Conservation (phyloP, 768 basidiomycete species). For the Hydnum rufescens region DNA sequence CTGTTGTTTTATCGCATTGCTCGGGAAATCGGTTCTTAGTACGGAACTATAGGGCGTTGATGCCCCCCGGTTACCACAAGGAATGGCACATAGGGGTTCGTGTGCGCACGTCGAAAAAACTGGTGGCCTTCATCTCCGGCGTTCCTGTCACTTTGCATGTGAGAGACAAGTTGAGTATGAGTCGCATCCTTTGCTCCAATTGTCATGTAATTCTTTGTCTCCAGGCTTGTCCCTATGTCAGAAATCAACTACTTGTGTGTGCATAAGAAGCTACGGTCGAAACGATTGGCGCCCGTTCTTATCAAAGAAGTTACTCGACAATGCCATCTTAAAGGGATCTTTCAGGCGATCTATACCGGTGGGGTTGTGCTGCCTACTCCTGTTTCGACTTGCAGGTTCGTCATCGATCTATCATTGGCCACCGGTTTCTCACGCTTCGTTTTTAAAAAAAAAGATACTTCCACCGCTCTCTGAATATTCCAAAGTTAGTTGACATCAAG, state of each 20-base stretch:
- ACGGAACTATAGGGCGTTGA: conserved; percentile 60
- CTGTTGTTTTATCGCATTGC: background rate
- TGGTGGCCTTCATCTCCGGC: conserved; percentile 93
- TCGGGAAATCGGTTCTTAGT: background rate
- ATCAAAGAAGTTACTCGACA: conserved; percentile 96
- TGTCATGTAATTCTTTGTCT: conserved; percentile 23
- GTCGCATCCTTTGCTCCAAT: conserved; percentile 6
- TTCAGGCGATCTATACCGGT: conserved; percentile 95
- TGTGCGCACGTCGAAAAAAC: conserved; percentile 72
- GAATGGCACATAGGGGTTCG: conserved; percentile 97
- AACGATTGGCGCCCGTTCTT: conserved; percentile 83
- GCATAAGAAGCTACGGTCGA: conserved; percentile 92
- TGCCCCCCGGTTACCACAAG: conserved; percentile 77
- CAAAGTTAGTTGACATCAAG: conserved; percentile 75
- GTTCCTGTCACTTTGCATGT: conserved; percentile 77
- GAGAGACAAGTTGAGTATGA: conserved; percentile 63
- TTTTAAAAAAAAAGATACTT: conserved; percentile 38
- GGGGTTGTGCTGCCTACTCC: conserved; percentile 90
- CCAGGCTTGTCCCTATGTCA: conserved; percentile 25
- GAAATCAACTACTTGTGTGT: conserved; percentile 98
- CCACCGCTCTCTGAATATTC: conserved; percentile 80
- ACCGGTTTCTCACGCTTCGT: no score
- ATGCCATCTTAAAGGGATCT: conserved; percentile 71
- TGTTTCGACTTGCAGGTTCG: conserved; percentile 61
- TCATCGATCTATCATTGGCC: no score